phyloP scores from a whole-genome alignment of 2,329 filamentous ascomycete genomes.

The Nothophaeocryptopus gaeumannii region DNA sequence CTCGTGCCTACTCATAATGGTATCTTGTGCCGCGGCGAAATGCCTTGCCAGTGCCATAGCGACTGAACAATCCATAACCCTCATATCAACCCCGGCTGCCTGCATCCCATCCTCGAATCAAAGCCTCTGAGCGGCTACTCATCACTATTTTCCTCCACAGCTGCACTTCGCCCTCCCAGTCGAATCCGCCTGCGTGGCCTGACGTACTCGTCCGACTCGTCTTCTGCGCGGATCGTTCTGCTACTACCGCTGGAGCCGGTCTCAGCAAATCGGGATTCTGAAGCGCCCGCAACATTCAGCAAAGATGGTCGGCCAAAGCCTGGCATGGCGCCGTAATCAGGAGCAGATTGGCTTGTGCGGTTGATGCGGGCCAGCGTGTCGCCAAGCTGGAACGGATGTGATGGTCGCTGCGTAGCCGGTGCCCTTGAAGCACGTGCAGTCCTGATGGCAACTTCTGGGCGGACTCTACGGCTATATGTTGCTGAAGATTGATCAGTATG shows the following conservation, averaged over 20 bases:
- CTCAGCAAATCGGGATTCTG: slow-evolving; percentile 1
- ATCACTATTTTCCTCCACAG: too few species aligned
- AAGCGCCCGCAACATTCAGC: background rate
- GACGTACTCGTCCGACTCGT: too few species aligned
- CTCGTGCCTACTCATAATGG: too few species aligned
- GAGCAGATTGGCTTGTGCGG: slow-evolving; percentile 7
- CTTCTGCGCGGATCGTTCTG: slow-evolving; percentile 5
- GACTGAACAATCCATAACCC: too few species aligned
- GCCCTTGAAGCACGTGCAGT: slow-evolving; percentile 6
- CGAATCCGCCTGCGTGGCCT: too few species aligned
- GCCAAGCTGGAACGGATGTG: slow-evolving; percentile 25
- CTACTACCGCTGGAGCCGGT: slow-evolving; percentile 18
- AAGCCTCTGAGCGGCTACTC: too few species aligned
- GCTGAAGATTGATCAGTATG: background rate
- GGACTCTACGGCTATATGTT: background rate
- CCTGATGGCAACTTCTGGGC: slow-evolving; percentile 3
- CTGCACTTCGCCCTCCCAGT: too few species aligned
- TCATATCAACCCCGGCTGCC: too few species aligned
- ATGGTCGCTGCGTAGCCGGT: background rate
- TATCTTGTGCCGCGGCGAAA: too few species aligned
- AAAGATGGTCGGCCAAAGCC: background rate
- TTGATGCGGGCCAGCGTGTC: slow-evolving; percentile 22
- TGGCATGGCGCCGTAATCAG: slow-evolving; percentile 8
- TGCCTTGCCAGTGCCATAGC: too few species aligned
- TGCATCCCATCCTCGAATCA: too few species aligned